Base-by-base conservation (phyloP, 2,329 filamentous ascomycete genomes). In the Xylariaceae sp. region DNA sequence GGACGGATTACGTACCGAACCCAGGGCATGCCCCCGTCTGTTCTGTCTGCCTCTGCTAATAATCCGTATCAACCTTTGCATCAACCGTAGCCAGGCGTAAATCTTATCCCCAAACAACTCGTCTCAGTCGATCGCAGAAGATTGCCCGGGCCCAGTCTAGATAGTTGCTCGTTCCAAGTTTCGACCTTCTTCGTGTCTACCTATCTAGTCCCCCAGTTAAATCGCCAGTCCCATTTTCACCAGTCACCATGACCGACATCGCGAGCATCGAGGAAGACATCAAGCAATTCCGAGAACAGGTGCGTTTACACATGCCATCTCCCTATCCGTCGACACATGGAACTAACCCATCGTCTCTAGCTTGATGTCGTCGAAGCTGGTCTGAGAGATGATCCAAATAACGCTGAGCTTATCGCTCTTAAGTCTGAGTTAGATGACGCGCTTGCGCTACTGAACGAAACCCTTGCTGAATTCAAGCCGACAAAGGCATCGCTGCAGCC, bases 361-460 rank as follows among this genome's bases (percentile, higher is more conserved):
- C 84, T 96, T 72, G 89, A 92, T 70, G 86, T 90, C 44, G 86
- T 96, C 61, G 78, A 87, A 69, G 80, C 84, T 57, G 88, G 89
- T 65, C 84, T 96, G 59, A 86, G 88, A 74, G 86, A 89, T 74
- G 90, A 94, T 70, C 87, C 92, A 64, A 87, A 88, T 60, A 93
- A 91, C 74, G 79, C 79, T 69, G 91, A 93, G 75, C 85, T 95
- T 70, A 82, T 87, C 70, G 84, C 82, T 71, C 84, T 96, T 73
- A 87, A 88, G 76, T 79, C 83, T 73, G 91, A 96, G 80, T 85
- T 96, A 77, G 83, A 90, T 80, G 83, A 88, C 77, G 85, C 90
- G 75, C 88, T 97, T 75, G 81, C 83, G 73, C 83, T 92, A 67
- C 85, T 91, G 75, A 85, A 92, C 78, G 86, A 88, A 71, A 85